Evolutionary conservation across 306 rosid species (phyloP), one percentile per base, ranked within the genome.

Genomic region (Rosa rugosa): DNA sequence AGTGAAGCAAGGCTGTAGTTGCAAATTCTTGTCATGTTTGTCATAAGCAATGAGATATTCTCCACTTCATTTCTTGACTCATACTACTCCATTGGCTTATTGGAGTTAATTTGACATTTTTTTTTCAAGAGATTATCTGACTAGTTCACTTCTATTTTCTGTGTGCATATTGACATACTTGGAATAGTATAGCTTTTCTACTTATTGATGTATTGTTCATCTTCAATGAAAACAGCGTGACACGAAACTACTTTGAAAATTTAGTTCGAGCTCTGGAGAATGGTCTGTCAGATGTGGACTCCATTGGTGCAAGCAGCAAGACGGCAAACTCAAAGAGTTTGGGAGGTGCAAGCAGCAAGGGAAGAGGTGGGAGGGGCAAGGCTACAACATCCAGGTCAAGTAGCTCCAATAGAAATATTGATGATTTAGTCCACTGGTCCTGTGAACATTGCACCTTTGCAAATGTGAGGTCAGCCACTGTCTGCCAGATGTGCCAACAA

Each of bases 241-340:
- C 91, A 53, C 71, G 89, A 63, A 88, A 81, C 83, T 88, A 88
- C 84, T 88, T 88, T 13, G 89, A 88, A 74, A 88, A 88, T 69
- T 75, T 85, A 49, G 91, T 88, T 53, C 84, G 80, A 17, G 89
- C 87, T 16, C 84, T 88, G 41, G 89, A 88, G 78, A 88, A 88
- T 57, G 91, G 89, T 68, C 75, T 88, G 23, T 77, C 88, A 12
- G 91, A 88, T 45, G 87, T 85, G 49, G 82, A 81, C 71, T 81
- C 86, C 4, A 84, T 56, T 42, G 84, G 84, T 69, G 84, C 85
- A 65, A 76, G 86, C 81, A 83, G 86, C 85, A 69, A 81, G 73
- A 77, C 76, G 38, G 75, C 84, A 47, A 79, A 82, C 86, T 75
- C 88, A n/a, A 87, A 84, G 81, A 76, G 72, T 71, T 17, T 75